Conservation (phyloP, 2,329 filamentous ascomycete genomes). For the Botrytis aclada region DNA sequence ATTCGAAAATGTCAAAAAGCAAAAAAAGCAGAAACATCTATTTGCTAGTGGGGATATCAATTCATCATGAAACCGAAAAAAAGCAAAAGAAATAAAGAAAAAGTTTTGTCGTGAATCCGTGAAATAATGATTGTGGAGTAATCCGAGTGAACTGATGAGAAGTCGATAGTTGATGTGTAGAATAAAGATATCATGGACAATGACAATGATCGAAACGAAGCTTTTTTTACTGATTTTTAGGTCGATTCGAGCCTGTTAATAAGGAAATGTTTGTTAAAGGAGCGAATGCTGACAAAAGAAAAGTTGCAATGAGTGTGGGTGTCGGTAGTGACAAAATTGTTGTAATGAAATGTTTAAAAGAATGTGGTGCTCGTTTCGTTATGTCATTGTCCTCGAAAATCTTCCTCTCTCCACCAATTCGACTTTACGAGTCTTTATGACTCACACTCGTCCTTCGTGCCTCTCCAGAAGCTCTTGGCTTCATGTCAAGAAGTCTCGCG, state of each 20-base stretch:
- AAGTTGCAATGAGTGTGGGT: slow-evolving; percentile 37
- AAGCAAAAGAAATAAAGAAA: slow-evolving; percentile 6
- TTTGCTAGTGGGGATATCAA: slow-evolving; percentile 31
- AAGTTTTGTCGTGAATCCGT: background rate
- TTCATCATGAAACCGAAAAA: slow-evolving; percentile 18
- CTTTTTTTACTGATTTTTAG: background rate
- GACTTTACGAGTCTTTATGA: slow-evolving; percentile 19
- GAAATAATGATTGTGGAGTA: background rate
- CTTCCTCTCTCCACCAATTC: slow-evolving; percentile 8
- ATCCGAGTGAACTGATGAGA: background rate
- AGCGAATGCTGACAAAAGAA: slow-evolving; percentile 29
- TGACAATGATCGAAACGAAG: slow-evolving; percentile 10
- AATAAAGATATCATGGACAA: slow-evolving; percentile 12
- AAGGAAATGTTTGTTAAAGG: slow-evolving; percentile 39
- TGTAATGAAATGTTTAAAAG: slow-evolving; percentile 29
- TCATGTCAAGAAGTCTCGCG: slow-evolving; percentile 69
- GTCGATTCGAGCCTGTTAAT: slow-evolving; percentile 7
- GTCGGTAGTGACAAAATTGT: slow-evolving; percentile 28
- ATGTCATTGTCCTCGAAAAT: slow-evolving; percentile 24
- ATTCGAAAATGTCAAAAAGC: background rate
- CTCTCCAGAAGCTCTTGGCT: slow-evolving; percentile 53
- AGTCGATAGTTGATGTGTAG: background rate
- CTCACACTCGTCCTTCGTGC: slow-evolving; percentile 41
- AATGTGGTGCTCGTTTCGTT: slow-evolving; percentile 36
- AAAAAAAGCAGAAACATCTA: slow-evolving; percentile 25